phyloP scores from a whole-genome alignment of 805 yeast species.

The Lachancea nothofagi region DNA sequence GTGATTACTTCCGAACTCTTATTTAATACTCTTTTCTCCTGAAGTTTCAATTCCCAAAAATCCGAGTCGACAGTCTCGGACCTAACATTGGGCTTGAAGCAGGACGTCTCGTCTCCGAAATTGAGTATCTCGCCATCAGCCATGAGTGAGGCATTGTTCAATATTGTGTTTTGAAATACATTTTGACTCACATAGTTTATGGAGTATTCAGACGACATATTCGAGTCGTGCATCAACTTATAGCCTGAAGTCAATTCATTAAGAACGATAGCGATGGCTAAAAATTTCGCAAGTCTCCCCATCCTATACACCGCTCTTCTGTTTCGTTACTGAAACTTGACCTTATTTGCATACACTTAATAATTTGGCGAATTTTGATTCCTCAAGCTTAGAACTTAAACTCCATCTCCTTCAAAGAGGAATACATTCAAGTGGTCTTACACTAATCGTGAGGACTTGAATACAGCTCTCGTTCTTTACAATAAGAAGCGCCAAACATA shows the following conservation, averaged over 20 bases:
- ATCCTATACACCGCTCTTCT: no score
- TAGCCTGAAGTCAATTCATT: not conserved
- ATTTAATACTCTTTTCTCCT: slow-evolving; percentile 15
- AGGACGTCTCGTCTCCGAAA: slow-evolving; percentile 19
- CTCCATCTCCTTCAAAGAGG: no score
- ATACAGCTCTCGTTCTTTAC: no score
- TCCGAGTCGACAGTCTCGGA: slow-evolving; percentile 8
- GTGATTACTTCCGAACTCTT: slow-evolving; percentile 19
- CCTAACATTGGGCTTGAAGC: slow-evolving; percentile 18
- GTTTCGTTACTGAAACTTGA: no score
- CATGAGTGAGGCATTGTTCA: slow-evolving; percentile 11
- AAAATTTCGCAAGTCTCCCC: not conserved
- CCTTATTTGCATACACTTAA: no score
- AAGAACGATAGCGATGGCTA: not conserved
- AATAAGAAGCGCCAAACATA: not conserved
- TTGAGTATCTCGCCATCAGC: slow-evolving; percentile 15
- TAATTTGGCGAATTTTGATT: no score
- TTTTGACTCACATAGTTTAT: slow-evolving; percentile 11
- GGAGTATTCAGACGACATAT: slow-evolving; percentile 4
- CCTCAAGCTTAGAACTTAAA: no score
- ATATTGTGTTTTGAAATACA: slow-evolving; percentile 15
- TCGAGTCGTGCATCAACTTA: not conserved
- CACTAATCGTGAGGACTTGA: no score
- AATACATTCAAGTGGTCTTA: no score
- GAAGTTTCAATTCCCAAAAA: slow-evolving; percentile 12